A percentile compares a stretch with the other conserved stretches of the same genome.
Conservation (phyloP, 2,329 filamentous ascomycete species). For the Paramyrothecium sp. region DNA sequence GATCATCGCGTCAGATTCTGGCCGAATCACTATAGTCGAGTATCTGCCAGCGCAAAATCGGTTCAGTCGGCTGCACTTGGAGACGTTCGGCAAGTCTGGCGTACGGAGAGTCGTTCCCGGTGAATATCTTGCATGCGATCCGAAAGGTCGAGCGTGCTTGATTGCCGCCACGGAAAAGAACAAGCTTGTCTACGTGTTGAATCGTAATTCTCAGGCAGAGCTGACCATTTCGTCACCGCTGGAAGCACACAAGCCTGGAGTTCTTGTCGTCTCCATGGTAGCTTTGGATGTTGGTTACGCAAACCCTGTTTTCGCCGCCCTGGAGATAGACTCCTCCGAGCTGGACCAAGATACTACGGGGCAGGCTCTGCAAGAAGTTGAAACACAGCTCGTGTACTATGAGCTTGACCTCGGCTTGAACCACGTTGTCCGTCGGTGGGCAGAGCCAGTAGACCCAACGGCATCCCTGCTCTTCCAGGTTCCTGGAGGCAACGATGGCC, state of each 20-base stretch:
- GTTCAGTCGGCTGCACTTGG: constrained; percentile 86
- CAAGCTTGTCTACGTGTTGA: constrained; percentile 98
- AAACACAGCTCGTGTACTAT: constrained; percentile 94
- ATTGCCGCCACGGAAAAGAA: constrained; percentile 97
- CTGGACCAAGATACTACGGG: constrained; percentile 89
- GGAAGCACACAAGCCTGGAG: constrained; percentile 91
- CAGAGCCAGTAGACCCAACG: constrained; percentile 86
- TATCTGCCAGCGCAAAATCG: constrained; percentile 84
- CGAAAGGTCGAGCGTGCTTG: constrained; percentile 91
- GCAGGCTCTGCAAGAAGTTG: constrained; percentile 74
- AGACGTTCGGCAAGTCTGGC: constrained; percentile 98
- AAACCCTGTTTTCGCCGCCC: constrained; percentile 91
- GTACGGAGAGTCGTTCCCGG: constrained; percentile 90
- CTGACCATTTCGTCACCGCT: constrained; percentile 96
- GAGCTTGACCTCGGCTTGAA: constrained; percentile 96
- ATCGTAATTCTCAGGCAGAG: constrained; percentile 90
- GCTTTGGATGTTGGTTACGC: constrained; percentile 95
- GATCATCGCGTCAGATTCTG: constrained; percentile 92
- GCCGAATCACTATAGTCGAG: constrained; percentile 90
- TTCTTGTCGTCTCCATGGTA: constrained; percentile 83
- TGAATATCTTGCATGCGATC: constrained; percentile 93
- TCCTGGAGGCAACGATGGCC: constrained; percentile 88
- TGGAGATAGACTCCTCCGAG: constrained; percentile 92
- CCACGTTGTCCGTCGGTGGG: constrained; percentile 96
- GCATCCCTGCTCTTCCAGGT: constrained; percentile 92